phyloP scores from a whole-genome alignment of 2,329 filamentous ascomycete genomes.

The Aspergillus fructus region DNA sequence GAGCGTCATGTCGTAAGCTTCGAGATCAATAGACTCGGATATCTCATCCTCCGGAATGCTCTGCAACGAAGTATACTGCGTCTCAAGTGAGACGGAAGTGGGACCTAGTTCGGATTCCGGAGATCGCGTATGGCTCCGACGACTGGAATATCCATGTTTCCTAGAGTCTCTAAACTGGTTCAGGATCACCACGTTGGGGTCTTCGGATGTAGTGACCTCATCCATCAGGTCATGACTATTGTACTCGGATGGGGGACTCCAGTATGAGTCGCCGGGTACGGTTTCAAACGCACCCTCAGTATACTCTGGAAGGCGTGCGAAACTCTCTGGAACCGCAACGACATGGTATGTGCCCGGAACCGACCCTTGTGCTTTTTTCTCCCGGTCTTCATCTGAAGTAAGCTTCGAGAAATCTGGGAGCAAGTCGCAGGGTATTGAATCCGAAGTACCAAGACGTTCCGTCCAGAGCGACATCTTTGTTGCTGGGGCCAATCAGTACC shows the following conservation, averaged over 20 bases:
- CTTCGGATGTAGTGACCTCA: slow-evolving; percentile 25
- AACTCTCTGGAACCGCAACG: slow-evolving; percentile 55
- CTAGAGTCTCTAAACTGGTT: slow-evolving; percentile 50
- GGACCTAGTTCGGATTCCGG: slow-evolving; percentile 34
- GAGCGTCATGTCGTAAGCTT: slow-evolving; percentile 33
- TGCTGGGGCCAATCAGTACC: slow-evolving; percentile 15
- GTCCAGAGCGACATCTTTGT: slow-evolving; percentile 30
- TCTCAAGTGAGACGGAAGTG: slow-evolving; percentile 26
- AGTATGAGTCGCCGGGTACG: slow-evolving; percentile 12
- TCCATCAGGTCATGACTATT: slow-evolving; percentile 29
- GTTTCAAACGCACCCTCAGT: slow-evolving; percentile 32
- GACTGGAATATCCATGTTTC: slow-evolving; percentile 32
- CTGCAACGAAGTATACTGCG: slow-evolving; percentile 24
- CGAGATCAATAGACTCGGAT: slow-evolving; percentile 17
- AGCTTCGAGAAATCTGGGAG: slow-evolving; percentile 55
- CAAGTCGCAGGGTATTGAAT: slow-evolving; percentile 42
- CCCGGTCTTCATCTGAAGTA: slow-evolving; percentile 58
- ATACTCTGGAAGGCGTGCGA: slow-evolving; percentile 54
- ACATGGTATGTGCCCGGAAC: slow-evolving; percentile 57
- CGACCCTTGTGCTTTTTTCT: slow-evolving; percentile 54
- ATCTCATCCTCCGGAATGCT: slow-evolving; percentile 20
- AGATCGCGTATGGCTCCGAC: slow-evolving; percentile 32
- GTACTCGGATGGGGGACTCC: slow-evolving; percentile 28
- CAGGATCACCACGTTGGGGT: slow-evolving; percentile 53
- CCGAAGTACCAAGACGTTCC: slow-evolving; percentile 25